phyloP scores from a whole-genome alignment of 768 basidiomycete species.

The Epithele typhae region DNA sequence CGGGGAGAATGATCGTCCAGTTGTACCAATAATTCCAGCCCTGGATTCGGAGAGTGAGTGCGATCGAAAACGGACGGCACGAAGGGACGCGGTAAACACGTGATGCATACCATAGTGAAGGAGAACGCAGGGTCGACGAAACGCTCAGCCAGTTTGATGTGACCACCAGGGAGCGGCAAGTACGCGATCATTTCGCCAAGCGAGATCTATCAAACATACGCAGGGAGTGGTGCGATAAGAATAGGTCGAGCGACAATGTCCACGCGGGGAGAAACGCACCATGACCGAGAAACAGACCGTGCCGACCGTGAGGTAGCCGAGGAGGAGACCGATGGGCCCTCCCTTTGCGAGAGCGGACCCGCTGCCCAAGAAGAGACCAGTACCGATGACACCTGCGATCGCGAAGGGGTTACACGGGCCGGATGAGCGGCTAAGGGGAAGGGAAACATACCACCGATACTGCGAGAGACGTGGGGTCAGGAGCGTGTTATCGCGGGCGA shows the following conservation, averaged over 20 bases:
- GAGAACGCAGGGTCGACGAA: conserved; percentile 78
- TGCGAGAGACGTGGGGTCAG: background rate
- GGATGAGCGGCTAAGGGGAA: no score
- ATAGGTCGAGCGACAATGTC: background rate
- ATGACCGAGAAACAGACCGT: conserved; percentile 69
- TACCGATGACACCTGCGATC: conserved; percentile 40
- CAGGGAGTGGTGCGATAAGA: background rate
- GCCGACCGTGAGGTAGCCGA: conserved; percentile 67
- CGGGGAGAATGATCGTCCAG: conserved; percentile 65
- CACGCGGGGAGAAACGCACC: conserved; percentile 33
- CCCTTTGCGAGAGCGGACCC: conserved; percentile 34
- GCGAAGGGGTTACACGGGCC: background rate
- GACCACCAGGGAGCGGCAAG: conserved; percentile 75
- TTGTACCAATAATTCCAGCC: conserved; percentile 34
- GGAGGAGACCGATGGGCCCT: conserved; percentile 62
- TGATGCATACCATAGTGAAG: conserved; percentile 27
- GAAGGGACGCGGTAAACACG: no score
- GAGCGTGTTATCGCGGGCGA: background rate
- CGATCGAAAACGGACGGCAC: no score
- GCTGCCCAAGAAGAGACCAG: conserved; percentile 46
- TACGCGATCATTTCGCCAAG: conserved; percentile 75
- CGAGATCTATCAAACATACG: conserved; percentile 41
- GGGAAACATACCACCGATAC: conserved; percentile 30
- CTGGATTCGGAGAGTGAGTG: no score
- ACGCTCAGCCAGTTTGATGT: conserved; percentile 77